Evolutionary conservation across 176 grass and related monocot species (phyloP), one percentile per base, ranked within the genome.

Genomic region (Cenchrus fungigraminus): DNA sequence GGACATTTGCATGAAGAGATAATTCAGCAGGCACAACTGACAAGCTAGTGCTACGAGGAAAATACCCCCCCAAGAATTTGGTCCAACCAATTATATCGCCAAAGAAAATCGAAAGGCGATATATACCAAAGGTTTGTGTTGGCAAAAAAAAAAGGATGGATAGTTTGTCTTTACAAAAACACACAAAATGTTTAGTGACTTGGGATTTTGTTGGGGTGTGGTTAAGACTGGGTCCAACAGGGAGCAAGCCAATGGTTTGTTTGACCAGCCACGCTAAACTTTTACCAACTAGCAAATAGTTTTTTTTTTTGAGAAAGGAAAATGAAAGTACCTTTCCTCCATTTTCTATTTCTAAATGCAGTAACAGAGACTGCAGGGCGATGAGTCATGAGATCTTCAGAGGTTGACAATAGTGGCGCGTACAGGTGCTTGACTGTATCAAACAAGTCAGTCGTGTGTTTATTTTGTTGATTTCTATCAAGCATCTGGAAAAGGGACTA

Each of bases 211-310:
- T 79, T 90, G 56, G 54, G 22, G 10, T 67, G 79, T 59, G 66
- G 28, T 32, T 54, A 59, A 59, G 68, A 87, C 62, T 40, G 60
- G 68, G 84, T 87, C 89, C 61, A 45, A 45, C 22, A 52, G 9
- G 8, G 71, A 54, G 28, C 70, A 45, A 74, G 10, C 40, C 19
- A 32, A n/a, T 75, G 68, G 43, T 62, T 74, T 40, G 61, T 56
- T 90, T 87, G 89, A 87, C 84, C 74, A 10, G 80, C 61, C 89
- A 68, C 22, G 54, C 54, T 61, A 16, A 60, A 4, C 50, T 47
- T 58, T 73, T 60, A 73, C 56, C 37, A 37, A 25, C n/a, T 17
- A 4, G 31, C 22, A 34, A 9, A 11, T 69, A 14, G 25, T 84
- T 86, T 31, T 6, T 47, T 45, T 22, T 49, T 83, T 78, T 47